Base-by-base conservation (phyloP, 164 flowering plant genomes). In the Chimonanthus praecox region DNA sequence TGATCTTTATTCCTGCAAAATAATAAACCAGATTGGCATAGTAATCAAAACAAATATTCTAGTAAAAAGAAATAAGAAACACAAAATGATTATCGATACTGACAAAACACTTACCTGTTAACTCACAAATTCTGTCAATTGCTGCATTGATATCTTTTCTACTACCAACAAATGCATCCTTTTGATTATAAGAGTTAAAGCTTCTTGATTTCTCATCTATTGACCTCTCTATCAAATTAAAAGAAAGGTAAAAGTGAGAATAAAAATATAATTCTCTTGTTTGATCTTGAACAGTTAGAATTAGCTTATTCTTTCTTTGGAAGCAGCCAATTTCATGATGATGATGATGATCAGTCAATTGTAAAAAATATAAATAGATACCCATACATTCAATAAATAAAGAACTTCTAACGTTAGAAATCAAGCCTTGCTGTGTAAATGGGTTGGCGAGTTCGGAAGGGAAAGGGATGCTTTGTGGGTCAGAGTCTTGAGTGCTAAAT, bases 101-200 rank as follows among this genome's bases (percentile, higher is more conserved):
- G 33, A 33, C 46, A 8, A 6, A 60, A 67, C 7, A 45, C 79
- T 76, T 80, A 92, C 99, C 99, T 66, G 94, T 92, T 77, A 89
- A 92, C 79, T 92, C 98, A 75, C 97, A 92, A 68, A 94, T 85
- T 72, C 84, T 85, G 73, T 94, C 99, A 71, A 92, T 94, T 46
- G 97, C 94, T 68, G 97, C 92, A 84, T 96, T 96, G 33, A 92
- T 84, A 74, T 90, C 98, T 84, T 87, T 94, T 78, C 98, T 85
- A 71, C 97, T 88, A 60, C 97, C 94, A 81, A 87, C 97, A 86
- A 96, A 92, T 71, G 91, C 75, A 62, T 86, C 91, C 82, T 87
- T 90, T 21, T 79, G 84, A 43, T 15, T 11, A 43, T 43, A n/a
- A 58, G 71, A 61, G 11, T 64, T 61, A 73, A 74, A 85, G 74